Base-by-base conservation (phyloP, 2,329 filamentous ascomycete species). In the Penicillium psychrosexuale region DNA sequence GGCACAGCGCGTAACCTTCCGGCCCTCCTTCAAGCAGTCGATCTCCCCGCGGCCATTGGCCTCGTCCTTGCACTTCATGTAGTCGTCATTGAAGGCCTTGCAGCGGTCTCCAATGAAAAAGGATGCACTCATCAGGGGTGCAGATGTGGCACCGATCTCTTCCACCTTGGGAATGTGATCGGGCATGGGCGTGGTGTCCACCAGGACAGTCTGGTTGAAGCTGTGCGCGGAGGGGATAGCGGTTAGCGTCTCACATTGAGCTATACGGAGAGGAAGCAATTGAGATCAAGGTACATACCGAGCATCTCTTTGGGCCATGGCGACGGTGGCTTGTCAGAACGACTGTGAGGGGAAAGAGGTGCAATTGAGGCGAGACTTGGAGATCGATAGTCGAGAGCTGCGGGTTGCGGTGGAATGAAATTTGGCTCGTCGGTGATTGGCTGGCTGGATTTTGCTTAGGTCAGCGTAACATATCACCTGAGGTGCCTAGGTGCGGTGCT, bases 51-150 rank as follows among this genome's bases (percentile, higher is more conserved):
- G 86, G 68, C 94, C 94, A 60, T 90, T 88, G 69, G 91, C 87
- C 78, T 97, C 91, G 66, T 85, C 90, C 87, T 99, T 99, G 88
- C 94, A 99, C 81, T 96, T 90, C 93, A 99, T 99, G 80, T 89
- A 99, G 79, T 99, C 94, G 81, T 99, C 94, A 78, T 97, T 97
- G 83, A 92, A 99, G 55, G 89, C 82, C 74, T 84, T 88, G 86
- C 94, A 99, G 72, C 93, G 88, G 64, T 91, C 92, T 61, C 94
- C 94, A 73, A 99, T 99, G 77, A 97, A 99, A 83, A 90, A 99
- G 49, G 91, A 86, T 31, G 94, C 94, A 62, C 90, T 96, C 57
- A 96, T 81, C 42, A 99, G 84, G 52, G 94, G 94, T 37, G 92
- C 94, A 55, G 93, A 97, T 70, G 88, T 96, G 71, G 91, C 85